A percentile compares a stretch with the other conserved stretches of the same genome.
phyloP scores from a whole-genome alignment of 164 flowering plant species.

The Akebia trifoliata region DNA sequence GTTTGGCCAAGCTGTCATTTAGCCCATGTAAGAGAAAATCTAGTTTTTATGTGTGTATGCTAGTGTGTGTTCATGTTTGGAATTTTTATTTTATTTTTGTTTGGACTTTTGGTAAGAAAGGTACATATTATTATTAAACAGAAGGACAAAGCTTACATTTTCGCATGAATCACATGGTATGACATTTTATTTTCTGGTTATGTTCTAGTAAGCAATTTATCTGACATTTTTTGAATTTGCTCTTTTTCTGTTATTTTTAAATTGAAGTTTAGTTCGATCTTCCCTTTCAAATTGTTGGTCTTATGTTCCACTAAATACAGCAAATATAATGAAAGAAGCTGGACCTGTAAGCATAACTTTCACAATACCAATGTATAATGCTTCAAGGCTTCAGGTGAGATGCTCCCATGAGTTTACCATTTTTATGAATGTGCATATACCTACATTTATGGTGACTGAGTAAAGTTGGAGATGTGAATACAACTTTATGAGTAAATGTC shows the following conservation, averaged over 20 bases:
- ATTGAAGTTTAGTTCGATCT: background rate
- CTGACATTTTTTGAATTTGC: background rate
- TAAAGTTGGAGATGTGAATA: no score
- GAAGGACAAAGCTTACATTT: constrained; percentile 83
- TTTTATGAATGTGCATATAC: background rate
- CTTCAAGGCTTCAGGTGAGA: constrained; percentile 80
- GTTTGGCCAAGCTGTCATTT: no score
- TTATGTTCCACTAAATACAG: constrained; percentile 28
- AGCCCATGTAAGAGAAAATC: no score
- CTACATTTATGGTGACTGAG: background rate
- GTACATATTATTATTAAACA: no score
- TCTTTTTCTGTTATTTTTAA: background rate
- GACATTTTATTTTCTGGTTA: background rate
- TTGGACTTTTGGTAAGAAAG: no score
- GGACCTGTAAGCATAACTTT: constrained; percentile 94
- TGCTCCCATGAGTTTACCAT: background rate
- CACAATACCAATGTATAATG: constrained; percentile 86
- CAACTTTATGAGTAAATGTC: no score
- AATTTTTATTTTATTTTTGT: no score
- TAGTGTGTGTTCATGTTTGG: no score
- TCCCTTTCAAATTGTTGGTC: background rate
- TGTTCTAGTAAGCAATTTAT: background rate
- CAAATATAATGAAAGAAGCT: constrained; percentile 74
- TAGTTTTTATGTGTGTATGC: no score
- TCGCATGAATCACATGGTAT: constrained; percentile 88